Evolutionary conservation across 257 asterid genomes (phyloP).

Genomic region (Nicotiana sylvestris): DNA sequence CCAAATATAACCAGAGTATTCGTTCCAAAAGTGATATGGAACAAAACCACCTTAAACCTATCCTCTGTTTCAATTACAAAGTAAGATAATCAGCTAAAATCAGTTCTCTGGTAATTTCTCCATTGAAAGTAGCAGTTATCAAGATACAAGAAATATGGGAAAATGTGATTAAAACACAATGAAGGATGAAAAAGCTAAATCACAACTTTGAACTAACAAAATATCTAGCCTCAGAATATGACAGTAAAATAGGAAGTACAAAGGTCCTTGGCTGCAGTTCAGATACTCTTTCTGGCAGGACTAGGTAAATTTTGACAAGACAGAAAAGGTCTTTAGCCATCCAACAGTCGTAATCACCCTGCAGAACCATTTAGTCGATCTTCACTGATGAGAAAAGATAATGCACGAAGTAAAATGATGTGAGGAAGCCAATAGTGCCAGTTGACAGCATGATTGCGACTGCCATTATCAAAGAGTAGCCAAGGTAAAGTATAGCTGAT

Average conservation of each 20-base stretch:
- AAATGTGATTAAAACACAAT: not conserved
- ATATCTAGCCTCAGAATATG: conserved; percentile 24
- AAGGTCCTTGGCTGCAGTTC: conserved; percentile 17
- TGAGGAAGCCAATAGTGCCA: conserved; percentile 76
- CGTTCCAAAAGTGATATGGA: not conserved
- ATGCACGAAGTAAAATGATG: conserved; percentile 80
- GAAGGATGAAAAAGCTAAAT: conserved; percentile 26
- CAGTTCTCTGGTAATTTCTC: not conserved
- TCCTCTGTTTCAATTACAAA: not conserved
- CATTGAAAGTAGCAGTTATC: not conserved
- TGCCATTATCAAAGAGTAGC: conserved; percentile 79
- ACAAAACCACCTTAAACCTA: not conserved
- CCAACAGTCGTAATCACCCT: not conserved
- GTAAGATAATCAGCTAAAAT: not conserved
- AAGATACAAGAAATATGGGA: conserved; percentile 1
- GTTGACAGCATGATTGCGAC: conserved; percentile 73
- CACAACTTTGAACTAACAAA: conserved; percentile 30
- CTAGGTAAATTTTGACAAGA: conserved; percentile 11
- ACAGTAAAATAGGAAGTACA: conserved; percentile 3
- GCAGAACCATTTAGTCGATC: conserved; percentile 53
- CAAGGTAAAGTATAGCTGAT: conserved; percentile 68
- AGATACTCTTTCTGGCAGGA: conserved; percentile 12
- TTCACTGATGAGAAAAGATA: conserved; percentile 85
- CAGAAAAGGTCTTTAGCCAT: conserved; percentile 14
- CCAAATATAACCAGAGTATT: not conserved